These are phyloP conservation scores for Metrosideros polymorpha DNA, from an alignment of 441 rosid genomes.

Conservation along the genomic window DNA sequence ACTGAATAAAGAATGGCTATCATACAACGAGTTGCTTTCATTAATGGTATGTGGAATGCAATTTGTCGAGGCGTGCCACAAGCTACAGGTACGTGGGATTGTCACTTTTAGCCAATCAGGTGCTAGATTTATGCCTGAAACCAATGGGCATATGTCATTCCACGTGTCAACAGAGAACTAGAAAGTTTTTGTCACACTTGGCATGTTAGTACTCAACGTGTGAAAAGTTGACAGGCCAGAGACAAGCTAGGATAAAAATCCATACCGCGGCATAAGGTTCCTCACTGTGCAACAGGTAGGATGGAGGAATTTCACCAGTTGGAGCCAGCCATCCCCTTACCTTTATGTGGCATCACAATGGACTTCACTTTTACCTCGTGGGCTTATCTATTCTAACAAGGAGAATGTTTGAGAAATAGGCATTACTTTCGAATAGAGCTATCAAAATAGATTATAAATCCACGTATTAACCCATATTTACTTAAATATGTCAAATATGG, in stretches of 20 bases:
- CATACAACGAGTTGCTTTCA: background rate
- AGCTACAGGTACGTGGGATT: background rate
- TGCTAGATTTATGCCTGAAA: background rate
- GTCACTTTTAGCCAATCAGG: background rate
- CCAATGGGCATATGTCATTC: background rate
- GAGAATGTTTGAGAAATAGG: background rate
- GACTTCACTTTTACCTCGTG: conserved; percentile 26
- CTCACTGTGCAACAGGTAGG: conserved; percentile 63
- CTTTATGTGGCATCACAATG: conserved; percentile 51
- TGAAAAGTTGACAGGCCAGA: background rate
- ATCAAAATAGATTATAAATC: background rate
- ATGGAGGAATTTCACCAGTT: conserved; percentile 48
- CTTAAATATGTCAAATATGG: too few relatives aligned
- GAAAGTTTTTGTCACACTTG: background rate
- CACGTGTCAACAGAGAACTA: background rate
- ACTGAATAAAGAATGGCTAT: background rate
- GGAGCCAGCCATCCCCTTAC: conserved; percentile 60
- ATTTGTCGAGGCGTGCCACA: background rate
- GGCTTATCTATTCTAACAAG: conserved; percentile 29
- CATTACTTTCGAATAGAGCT: background rate
- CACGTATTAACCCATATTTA: conserved; percentile 41
- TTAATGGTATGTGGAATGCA: background rate
- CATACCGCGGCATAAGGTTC: conserved; percentile 43
- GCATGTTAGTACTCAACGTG: background rate
- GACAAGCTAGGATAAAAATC: background rate